Conservation (phyloP, 805 yeast species). For the Cyberlindnera sargentensis region DNA sequence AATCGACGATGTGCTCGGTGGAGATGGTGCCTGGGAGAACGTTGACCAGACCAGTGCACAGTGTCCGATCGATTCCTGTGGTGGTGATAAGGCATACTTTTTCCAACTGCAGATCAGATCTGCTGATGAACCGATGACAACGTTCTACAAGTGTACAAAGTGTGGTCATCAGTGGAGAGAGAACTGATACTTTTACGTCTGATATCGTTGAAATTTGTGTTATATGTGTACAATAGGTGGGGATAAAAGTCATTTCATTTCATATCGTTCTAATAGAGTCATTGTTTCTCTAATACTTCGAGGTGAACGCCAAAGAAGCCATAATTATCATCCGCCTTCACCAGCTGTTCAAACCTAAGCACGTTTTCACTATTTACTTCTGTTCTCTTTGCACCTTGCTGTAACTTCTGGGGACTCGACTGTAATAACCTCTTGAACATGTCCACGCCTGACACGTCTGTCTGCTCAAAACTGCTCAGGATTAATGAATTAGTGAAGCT, state of each 20-base stretch:
- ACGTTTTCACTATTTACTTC: not conserved
- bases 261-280: not conserved
- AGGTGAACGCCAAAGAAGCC: not conserved
- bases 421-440: not conserved
- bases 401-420: not conserved
- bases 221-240: not conserved
- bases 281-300: not conserved
- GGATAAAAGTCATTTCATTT: not conserved
- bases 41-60: conserved; percentile 94
- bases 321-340: not conserved
- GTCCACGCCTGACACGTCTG: not conserved
- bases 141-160: conserved; percentile 89
- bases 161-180: conserved; percentile 98
- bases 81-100: conserved; percentile 86
- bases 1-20: conserved; percentile 95
- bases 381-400: not conserved
- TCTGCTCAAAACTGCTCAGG: not conserved
- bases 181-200: conserved; percentile 37
- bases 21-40: conserved; percentile 97
- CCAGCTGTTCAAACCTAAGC: not conserved
- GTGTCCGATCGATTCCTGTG: conserved; percentile 85
- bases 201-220: not conserved
- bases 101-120: conserved; percentile 95
- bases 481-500: not conserved
- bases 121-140: conserved; percentile 99